Evolutionary conservation across 345 rosid genomes (phyloP), one percentile per base, ranked within the genome.

Genomic region (Acer campestre): DNA sequence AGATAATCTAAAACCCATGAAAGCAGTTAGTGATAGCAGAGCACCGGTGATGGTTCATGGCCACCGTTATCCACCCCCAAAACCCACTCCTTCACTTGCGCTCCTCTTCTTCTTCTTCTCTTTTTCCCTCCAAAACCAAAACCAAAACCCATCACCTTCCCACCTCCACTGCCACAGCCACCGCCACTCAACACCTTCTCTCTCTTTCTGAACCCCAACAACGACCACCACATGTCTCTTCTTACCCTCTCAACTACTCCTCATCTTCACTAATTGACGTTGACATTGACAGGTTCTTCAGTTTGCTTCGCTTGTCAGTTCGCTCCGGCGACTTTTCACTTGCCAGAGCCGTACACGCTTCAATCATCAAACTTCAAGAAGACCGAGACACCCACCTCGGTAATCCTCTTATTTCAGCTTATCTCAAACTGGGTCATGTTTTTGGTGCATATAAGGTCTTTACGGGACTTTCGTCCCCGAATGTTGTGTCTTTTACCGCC

Each of bases 401-500:
- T 4, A 92, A 87, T 69, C 82, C 89, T 63, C 76, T 95, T 13
- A 85, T 90, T 75, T 53, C 85, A 2, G 83, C 97, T 10, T 95
- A 95, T 80, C 82, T 90, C 80, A 90, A 88, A 75, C 87, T 90
- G 69, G 95, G 97, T 16, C 83, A 71, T 66, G 67, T 83, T 71
- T 76, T 72, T 10, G 87, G 88, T 49, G 96, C 97, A 46, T 87
- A 74, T 62, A 77, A 79, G 61, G 91, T 88, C 10, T 86, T 95
- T 77, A 17, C 8, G 31, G 82, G 83, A 10, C 82, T 93, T 13
- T 78, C 89, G 46, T 76, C 78, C 12, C 97, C 95, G n/a, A 82
- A 82, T 74, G 91, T 90, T 18, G 94, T 90, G 49, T 89, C 98
- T 68, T 93, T 87, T 75, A 88, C 90, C 66, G 74, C 91, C 3